Base-by-base conservation (phyloP, 495 filamentous ascomycete genomes). In the Hyaloscypha bicolor region DNA sequence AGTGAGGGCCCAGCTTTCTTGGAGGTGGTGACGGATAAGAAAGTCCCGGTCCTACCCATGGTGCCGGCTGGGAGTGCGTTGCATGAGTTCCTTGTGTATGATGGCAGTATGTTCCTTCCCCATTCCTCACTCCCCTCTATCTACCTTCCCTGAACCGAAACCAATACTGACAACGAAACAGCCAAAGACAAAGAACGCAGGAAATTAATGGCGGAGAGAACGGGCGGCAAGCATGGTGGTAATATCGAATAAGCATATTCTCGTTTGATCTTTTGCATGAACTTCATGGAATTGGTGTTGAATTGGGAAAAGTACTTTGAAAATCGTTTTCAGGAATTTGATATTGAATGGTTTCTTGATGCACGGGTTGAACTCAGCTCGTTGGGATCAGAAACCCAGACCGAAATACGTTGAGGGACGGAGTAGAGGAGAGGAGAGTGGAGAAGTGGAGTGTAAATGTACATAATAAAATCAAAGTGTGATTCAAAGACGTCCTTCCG, bases 1-100 rank as follows among this genome's bases (percentile, higher is more conserved):
- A 86, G 84, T 31, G 90, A 93, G 37, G 92, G 91, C 32, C 91
- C 92, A 53, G 89, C 91, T 31, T 81, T 95, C 69, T 80, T 93
- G 25, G 83, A 87, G 69, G 82, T 87, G 30, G 79, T 87, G 14
- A 86, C 84, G 6, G 83, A 87, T 68, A 93, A 96, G 85, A 97
- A 97, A 87, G 92, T 98, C n/a, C 94, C 96, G 55, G 96, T 99
- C 19, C 81, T 99, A 61, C 95, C 95, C 22, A 98, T 98, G 95
- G 95, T 99, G 58, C 93, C 94, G 29, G 88, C 85, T 35, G 95
- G 96, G 35, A 87, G 82, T 66, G 96, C 83, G 66, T 82, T 99
- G 70, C 93, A 98, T 75, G 96, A 99, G 79, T 97, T 98, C 81
- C 80, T 97, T 73, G 83, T 94, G 22, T 99, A 93, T 77, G 94